Base-by-base conservation (phyloP, 2,329 filamentous ascomycete species). In the Neofusicoccum kwambonambiense region DNA sequence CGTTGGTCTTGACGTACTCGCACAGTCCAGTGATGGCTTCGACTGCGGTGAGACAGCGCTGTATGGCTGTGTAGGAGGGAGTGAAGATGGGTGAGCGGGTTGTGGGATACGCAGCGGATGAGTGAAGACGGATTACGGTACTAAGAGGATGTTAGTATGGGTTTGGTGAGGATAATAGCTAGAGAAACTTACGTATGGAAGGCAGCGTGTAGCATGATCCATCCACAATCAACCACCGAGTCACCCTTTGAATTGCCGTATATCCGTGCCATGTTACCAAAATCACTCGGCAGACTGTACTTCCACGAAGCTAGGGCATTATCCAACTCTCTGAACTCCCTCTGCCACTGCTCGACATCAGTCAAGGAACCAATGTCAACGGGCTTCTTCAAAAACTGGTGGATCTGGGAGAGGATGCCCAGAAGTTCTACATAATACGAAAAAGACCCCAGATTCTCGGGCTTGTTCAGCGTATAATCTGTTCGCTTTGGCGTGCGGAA, bases 381-480 rank as follows among this genome's bases (percentile, higher is more conserved):
- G 0, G 93, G 93, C 69, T 90, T 89, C 75, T 96, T 96, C 64
- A 97, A 80, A 69, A 97, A 97, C 61, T 90, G 87, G 79, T 97
- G 93, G 63, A 97, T 92, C 68, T 91, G 89, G 62, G 92, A 93
- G 2, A 97, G 81, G 61, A 97, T 93, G 1, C 92, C 92, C 4
- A 97, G 81, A 17, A 97, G 90, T 75, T 97, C 93, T 66, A 97
- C 89, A 73, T 96, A 96, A 74, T 95, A 93, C 8, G 91, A 91
- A 76, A 97, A 96, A 0, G 91, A 88, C 1, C 93, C 93, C 0
- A 97, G 81, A 69, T 96, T 93, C 71, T 96, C 91, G 0, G 90
- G 87, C 67, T 89, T 86, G 68, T 89, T 88, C 62, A 89, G 81
- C 44, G 86, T 82, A 69, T 89, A 88, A 62, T 92, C 89, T 2